A percentile compares a stretch with the other conserved stretches of the same genome.
Conservation (phyloP, 495 filamentous ascomycete genomes). For the Hypoxylon fuscum region DNA sequence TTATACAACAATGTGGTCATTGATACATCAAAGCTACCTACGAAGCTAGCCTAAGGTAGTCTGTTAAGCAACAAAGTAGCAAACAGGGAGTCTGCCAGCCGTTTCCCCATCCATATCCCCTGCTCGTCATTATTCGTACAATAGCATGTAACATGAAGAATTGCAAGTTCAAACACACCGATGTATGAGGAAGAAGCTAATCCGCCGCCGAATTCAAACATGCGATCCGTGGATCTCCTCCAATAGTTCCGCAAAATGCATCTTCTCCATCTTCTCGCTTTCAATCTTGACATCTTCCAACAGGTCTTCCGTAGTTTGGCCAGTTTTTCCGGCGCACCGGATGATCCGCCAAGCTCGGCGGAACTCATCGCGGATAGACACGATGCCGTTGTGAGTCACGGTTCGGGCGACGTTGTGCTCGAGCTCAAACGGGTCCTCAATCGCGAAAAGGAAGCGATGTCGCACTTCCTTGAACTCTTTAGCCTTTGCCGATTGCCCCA, state of each 20-base stretch:
- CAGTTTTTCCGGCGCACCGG: constrained; percentile 42
- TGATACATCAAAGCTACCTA: neutral
- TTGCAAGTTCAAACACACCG: neutral
- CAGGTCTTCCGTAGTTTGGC: constrained; percentile 44
- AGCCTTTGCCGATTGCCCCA: constrained; percentile 13
- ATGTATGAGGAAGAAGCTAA: neutral
- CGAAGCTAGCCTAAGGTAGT: neutral
- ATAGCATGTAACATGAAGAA: neutral
- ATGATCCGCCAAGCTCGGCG: constrained; percentile 75
- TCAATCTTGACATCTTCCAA: constrained; percentile 47
- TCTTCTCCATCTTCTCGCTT: constrained; percentile 39
- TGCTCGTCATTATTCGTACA: constrained; percentile 20
- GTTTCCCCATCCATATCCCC: neutral
- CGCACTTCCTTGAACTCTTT: constrained; percentile 68
- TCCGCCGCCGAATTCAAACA: neutral
- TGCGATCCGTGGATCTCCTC: constrained; percentile 52
- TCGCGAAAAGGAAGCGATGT: constrained; percentile 82
- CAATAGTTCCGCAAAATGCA: constrained; percentile 47
- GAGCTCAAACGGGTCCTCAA: constrained; percentile 87
- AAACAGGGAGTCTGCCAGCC: neutral
- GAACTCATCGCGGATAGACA: constrained; percentile 81
- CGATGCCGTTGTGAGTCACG: constrained; percentile 77
- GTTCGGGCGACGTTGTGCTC: constrained; percentile 86
- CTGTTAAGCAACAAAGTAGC: constrained; percentile 2
- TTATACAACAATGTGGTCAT: neutral